Conservation (phyloP, 106 monocot species). For the Allium cepa region DNA sequence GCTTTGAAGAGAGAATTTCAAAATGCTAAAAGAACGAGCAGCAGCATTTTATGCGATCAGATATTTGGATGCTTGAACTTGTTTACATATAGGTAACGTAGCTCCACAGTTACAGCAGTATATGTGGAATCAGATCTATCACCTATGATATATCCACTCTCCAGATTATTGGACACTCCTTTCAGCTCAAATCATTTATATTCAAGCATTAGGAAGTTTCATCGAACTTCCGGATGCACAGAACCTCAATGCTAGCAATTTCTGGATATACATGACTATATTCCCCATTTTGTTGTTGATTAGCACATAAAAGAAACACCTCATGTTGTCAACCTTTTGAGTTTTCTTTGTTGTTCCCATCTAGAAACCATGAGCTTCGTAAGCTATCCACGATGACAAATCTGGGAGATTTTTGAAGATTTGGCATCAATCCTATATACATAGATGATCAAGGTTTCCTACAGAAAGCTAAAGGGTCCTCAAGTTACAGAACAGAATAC, state of each 20-base stretch:
- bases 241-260: not conserved
- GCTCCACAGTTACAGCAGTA: no score
- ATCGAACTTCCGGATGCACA: not conserved
- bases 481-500: not conserved
- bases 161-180: no score
- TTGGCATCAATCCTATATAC: not conserved
- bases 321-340: not conserved
- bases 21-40: no score
- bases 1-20: no score
- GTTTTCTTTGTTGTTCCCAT: not conserved
- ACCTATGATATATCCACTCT: no score
- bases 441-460: not conserved
- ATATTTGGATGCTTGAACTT: no score
- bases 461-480: conserved; percentile 1
- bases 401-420: not conserved
- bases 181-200: no score
- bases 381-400: not conserved
- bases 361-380: not conserved
- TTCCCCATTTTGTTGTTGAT: not conserved
- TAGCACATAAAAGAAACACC: not conserved
- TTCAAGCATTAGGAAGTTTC: not conserved
- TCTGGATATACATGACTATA: not conserved
- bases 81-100: no score
- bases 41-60: no score
- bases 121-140: no score